Evolutionary conservation across 495 filamentous ascomycete genomes (phyloP).

Genomic region (Cenococcum geophilum): DNA sequence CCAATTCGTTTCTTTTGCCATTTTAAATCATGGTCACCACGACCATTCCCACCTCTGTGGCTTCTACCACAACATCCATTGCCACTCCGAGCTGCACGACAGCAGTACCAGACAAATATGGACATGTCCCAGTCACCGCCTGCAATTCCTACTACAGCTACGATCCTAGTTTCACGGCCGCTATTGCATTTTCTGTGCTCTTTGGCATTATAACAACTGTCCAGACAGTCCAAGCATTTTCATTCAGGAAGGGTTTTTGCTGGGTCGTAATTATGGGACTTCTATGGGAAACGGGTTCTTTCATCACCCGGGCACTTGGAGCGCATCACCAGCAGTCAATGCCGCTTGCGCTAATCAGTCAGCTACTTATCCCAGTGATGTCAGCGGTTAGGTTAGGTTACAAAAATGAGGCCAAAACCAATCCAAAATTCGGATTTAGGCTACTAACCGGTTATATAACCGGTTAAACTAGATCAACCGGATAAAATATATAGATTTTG

Average conservation of each 20-base stretch:
- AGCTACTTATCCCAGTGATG: conserved; percentile 42
- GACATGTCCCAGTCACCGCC: conserved; percentile 25
- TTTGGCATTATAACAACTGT: conserved; percentile 29
- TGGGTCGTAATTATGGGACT: conserved; percentile 52
- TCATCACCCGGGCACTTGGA: conserved; percentile 38
- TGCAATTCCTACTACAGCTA: conserved; percentile 28
- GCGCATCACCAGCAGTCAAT: conserved; percentile 40
- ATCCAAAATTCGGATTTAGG: too few species aligned
- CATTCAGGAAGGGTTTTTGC: conserved; percentile 29
- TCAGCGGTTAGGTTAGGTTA: too few species aligned
- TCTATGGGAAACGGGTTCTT: conserved; percentile 43
- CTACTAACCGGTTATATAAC: too few species aligned
- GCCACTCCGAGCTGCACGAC: conserved; percentile 20
- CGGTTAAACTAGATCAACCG: too few species aligned
- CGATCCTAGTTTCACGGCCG: conserved; percentile 20
- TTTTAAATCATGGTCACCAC: neutral
- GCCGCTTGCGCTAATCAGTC: conserved; percentile 28
- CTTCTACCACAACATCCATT: conserved; percentile 19
- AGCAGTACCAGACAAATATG: conserved; percentile 26
- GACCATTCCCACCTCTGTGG: neutral
- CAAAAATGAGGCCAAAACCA: too few species aligned
- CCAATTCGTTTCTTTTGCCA: neutral
- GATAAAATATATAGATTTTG: too few species aligned
- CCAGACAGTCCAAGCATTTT: conserved; percentile 21
- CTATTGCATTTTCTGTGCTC: conserved; percentile 25